Base-by-base conservation (phyloP, 306 rosid species). In the Cajanus cajan region DNA sequence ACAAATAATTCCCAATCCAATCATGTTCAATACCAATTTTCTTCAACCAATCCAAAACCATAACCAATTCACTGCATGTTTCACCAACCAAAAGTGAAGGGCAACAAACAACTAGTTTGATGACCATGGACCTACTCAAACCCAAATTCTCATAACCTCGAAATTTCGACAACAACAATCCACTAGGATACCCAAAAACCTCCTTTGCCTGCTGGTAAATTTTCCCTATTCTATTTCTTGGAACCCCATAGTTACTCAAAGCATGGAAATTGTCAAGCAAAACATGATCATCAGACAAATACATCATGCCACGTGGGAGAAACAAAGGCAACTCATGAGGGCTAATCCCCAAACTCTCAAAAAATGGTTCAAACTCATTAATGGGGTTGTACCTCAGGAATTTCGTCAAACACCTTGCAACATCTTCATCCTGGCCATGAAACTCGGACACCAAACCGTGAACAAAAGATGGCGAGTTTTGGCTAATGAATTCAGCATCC, bases 301-400 rank as follows among this genome's bases (percentile, higher is more conserved):
- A 94, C 77, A 86, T 64, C 78, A 89, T 77, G 6, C 31, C 85
- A 51, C 45, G 71, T 0, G 98, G 98, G 2, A 94, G 87, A 66
- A 86, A 9, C 71, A 24, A 36, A 2, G 61, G 76, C 58, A 90
- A 68, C 82, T 90, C 89, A 4, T 84, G 85, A 8, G 82, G 89
- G 7, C 58, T 51, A 78, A 94, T 62, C 12, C 97, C 96, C 66
- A 94, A 74, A 80, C 97, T 91, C 85, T 94, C 98, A 4, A 91
- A 75, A 77, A 94, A 91, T 0, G 97, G 97, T 55, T 94, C 98
- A 52, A 89, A 91, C 89, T 94, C 98, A 16, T 94, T 91, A 14
- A 94, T 83, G 40, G 96, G 97, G 73, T 91, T 71, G 45, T 89
- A 90, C 48, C 91, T 85, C 34, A 94, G 66, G 39, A 83, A 87